Base-by-base conservation (phyloP, 352 stramenopile species). In the Peronospora farinosa region DNA sequence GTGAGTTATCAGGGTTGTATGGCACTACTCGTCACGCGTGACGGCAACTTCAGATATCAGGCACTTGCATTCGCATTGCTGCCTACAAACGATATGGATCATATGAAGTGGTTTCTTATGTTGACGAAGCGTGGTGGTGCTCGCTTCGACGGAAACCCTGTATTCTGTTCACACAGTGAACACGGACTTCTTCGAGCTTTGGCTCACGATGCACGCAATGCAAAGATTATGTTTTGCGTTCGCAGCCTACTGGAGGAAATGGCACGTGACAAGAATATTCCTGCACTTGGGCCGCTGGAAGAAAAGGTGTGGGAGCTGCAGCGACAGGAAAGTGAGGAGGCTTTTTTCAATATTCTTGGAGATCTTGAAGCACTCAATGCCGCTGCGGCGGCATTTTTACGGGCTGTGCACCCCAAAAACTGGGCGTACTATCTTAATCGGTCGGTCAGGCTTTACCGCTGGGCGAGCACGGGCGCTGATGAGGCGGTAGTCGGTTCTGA, bases 51-150 rank as follows among this genome's bases (percentile, higher is more conserved):
- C 5, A 52, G 75, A 30, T 77, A 79, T 43, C 81, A 87, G 36
- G 67, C 83, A 11, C 25, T 87, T 23, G 81, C 81, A 2, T 86
- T 92, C 44, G 78, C 69, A 11, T 43, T 92, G 30, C 53, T 92
- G 12, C 78, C 78, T 8, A 73, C 65, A 31, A 77, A 65, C 11
- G 74, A 86, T 19, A 70, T 79, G 40, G 78, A 87, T 25, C 70
- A 87, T 45, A 72, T 88, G 57, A 72, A 76, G 53, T 92, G 80
- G 80, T 92, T 92, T 52, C 44, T 92, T 5, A 47, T 49, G 19
- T 55, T 82, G 43, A 60, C 71, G 12, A 83, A 81, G 51, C 67
- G 57, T 30, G 69, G 68, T 5, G 80, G 72, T 25, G 63, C 70
- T 39, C 62, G 54, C 5, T 71, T 88, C 35, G 67, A 84, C 42